A percentile compares a stretch with the other conserved stretches of the same genome.
phyloP scores from a whole-genome alignment of 2,329 filamentous ascomycete genomes.

The Aureobasidium pullulans region DNA sequence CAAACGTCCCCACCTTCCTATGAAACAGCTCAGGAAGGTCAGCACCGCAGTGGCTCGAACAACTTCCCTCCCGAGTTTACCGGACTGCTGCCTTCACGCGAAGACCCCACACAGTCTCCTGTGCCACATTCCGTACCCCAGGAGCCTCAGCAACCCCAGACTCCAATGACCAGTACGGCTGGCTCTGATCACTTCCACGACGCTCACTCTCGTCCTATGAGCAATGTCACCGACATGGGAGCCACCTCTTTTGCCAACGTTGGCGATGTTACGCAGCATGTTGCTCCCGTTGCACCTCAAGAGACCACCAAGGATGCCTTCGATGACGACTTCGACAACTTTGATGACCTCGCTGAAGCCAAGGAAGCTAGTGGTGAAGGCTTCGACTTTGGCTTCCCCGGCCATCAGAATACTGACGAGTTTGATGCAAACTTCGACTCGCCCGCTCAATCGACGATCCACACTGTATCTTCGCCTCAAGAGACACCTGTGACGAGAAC shows the following conservation, averaged over 20 bases:
- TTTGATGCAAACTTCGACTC: conserved; percentile 80
- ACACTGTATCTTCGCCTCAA: conserved; percentile 32
- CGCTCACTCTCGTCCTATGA: conserved; percentile 23
- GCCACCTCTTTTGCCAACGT: background rate
- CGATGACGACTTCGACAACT: conserved; percentile 70
- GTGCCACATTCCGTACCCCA: conserved; percentile 37
- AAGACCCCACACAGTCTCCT: conserved; percentile 42
- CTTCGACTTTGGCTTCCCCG: conserved; percentile 57
- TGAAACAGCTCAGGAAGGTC: conserved; percentile 33
- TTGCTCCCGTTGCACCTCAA: conserved; percentile 24
- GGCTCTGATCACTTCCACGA: conserved; percentile 23
- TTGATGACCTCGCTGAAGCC: conserved; percentile 75
- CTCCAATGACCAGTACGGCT: conserved; percentile 12
- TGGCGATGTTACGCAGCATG: background rate
- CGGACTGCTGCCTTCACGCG: conserved; percentile 48
- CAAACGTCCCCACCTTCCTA: conserved; percentile 54
- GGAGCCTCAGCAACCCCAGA: conserved; percentile 25
- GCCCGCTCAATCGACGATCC: conserved; percentile 41
- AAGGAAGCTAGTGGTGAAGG: conserved; percentile 53
- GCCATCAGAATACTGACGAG: conserved; percentile 51
- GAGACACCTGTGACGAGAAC: conserved; percentile 30
- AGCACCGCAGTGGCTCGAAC: conserved; percentile 21
- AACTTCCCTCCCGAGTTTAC: conserved; percentile 48
- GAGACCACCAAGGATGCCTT: conserved; percentile 48
- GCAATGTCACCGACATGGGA: conserved; percentile 19